Percentiles rank a stretch among this genome's conserved stretches.
Evolutionary conservation across 2,329 filamentous ascomycete genomes (phyloP).

Genomic region (Monosporascus sp.): DNA sequence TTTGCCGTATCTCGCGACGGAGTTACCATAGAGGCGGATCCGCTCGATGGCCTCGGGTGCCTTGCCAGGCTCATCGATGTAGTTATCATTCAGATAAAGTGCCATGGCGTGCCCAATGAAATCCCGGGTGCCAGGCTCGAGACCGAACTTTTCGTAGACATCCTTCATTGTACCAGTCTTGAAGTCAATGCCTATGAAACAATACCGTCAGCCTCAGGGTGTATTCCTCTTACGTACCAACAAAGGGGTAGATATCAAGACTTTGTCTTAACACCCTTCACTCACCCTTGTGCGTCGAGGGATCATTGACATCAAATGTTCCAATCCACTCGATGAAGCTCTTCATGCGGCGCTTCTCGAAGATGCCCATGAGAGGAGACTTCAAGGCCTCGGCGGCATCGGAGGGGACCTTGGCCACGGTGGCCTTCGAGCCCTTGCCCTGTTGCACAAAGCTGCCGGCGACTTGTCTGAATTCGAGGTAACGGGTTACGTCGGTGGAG

Average conservation of each 20-base stretch:
- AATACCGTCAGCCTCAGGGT: background rate
- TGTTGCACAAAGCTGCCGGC: constrained; percentile 96
- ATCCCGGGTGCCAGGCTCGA: constrained; percentile 84
- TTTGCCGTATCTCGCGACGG: constrained; percentile 94
- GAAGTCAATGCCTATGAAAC: constrained; percentile 67
- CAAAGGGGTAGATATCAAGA: background rate
- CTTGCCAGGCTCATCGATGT: constrained; percentile 67
- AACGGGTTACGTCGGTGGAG: constrained; percentile 85
- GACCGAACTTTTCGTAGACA: constrained; percentile 96
- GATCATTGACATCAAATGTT: constrained; percentile 74
- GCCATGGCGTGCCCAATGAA: constrained; percentile 99
- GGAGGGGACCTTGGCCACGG: constrained; percentile 93
- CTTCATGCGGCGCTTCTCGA: constrained; percentile 96
- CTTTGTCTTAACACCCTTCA: constrained; percentile 1
- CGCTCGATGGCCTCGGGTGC: constrained; percentile 85
- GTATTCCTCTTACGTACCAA: background rate
- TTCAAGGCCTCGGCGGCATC: constrained; percentile 85
- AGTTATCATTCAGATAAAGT: constrained; percentile 84
- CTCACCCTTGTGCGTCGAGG: constrained; percentile 83
- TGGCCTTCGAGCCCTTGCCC: constrained; percentile 73
- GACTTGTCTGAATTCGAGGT: constrained; percentile 91
- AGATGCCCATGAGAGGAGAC: constrained; percentile 93
- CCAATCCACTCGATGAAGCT: constrained; percentile 95
- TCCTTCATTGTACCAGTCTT: constrained; percentile 85
- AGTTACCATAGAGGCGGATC: constrained; percentile 95